Conservation (phyloP, 148 eudicot species). For the Rhododendron ferrugineum region DNA sequence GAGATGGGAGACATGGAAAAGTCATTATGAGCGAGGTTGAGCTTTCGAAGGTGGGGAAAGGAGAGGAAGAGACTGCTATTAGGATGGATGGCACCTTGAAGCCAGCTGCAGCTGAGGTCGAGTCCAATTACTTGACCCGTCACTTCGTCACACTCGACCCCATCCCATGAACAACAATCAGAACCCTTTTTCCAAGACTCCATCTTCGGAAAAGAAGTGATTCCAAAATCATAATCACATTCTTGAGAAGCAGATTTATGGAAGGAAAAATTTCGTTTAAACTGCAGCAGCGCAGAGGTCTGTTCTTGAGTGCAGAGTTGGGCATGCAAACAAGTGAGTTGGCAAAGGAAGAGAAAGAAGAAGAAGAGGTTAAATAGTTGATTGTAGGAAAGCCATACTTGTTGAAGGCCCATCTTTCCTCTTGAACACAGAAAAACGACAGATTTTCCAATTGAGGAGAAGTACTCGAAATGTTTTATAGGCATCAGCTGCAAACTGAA, state of each 20-base stretch:
- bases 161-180: conserved; percentile 16
- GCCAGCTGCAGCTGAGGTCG: background rate
- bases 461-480: too few species aligned
- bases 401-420: too few species aligned
- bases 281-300: background rate
- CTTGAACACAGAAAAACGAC: too few species aligned
- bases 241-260: background rate
- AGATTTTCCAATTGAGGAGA: too few species aligned
- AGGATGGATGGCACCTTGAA: background rate
- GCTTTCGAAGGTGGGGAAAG: background rate
- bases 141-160: background rate
- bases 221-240: background rate
- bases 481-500: too few species aligned
- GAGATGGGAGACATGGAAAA: background rate
- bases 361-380: too few species aligned
- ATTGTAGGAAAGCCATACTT: too few species aligned
- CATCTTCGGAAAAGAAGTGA: background rate
- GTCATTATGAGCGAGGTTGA: background rate
- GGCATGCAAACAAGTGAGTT: background rate
- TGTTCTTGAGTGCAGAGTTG: background rate
- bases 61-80: background rate
- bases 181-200: background rate
- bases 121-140: background rate
- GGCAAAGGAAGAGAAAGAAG: background rate
- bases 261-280: background rate